Conservation (phyloP, 179 eudicot genomes). For the Amaranthus tricolor region DNA sequence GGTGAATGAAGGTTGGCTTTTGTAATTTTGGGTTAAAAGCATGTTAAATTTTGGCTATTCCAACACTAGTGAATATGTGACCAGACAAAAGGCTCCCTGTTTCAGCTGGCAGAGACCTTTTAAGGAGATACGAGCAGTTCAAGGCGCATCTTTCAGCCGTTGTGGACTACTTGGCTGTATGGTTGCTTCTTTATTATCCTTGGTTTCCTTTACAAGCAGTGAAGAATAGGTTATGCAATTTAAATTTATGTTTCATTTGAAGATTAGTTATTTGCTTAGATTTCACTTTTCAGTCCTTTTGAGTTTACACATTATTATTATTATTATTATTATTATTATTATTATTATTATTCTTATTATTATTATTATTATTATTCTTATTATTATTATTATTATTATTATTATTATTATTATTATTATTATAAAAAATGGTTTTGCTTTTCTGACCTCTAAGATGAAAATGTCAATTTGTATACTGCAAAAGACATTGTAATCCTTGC, state of each 20-base stretch:
- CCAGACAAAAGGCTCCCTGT: background rate
- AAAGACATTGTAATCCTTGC: too few relatives aligned
- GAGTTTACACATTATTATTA: too few relatives aligned
- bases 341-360: too few relatives aligned
- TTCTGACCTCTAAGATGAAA: too few relatives aligned
- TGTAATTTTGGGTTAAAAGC: background rate
- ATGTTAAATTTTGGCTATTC: background rate
- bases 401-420: too few relatives aligned
- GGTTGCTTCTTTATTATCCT: too few relatives aligned
- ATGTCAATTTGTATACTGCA: too few relatives aligned
- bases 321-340: too few relatives aligned
- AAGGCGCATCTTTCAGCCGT: background rate
- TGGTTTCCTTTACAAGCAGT: background rate
- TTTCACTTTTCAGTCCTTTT: background rate
- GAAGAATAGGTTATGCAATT: background rate
- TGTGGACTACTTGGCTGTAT: background rate
- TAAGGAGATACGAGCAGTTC: background rate
- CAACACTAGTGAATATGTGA: background rate
- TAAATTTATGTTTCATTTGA: background rate
- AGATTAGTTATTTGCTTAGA: background rate
- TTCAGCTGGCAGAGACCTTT: background rate
- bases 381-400: too few relatives aligned
- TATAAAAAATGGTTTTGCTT: too few relatives aligned
- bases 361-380: too few relatives aligned
- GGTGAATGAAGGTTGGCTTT: conserved; percentile 12